Base-by-base conservation (phyloP, 805 yeast genomes). In the Komagataella pastoris region DNA sequence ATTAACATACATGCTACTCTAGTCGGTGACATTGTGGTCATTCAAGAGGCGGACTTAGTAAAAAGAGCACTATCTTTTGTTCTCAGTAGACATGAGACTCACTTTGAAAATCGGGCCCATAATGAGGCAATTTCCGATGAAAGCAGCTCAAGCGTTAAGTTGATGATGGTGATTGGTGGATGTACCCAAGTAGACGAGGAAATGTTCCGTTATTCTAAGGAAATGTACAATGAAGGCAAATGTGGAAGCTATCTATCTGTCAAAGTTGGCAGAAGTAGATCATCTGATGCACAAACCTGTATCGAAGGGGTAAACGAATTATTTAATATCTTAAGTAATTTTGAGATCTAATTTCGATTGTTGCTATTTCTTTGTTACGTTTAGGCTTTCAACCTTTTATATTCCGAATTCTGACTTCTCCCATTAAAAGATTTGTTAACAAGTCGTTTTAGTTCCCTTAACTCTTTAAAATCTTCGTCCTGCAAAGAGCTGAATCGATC, bases 1-100 rank as follows among this genome's bases (percentile, higher is more conserved):
- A 75, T 73, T 49, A 79, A 79, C 44, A 74, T 90, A 17, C 96
- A 88, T 65, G 96, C 97, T 2, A 80, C 84, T 36, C 70, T 86
- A 47, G 80, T 85, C 52, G 76, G 80, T 54, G 78, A 80, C 55
- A 77, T 81, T 47, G 82, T 89, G 6, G 79, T 84, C 48, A 81
- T 89, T 14, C 90, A 87, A 61, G 83, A 83, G 56, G 69, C 73
- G 46, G 79, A 81, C 52, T 67, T 84, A 50, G 69, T 83, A 1
- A 59, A 76, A 36, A 74, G 78, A 50, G 82, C 89, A 0, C 64
- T 84, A 47, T 69, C 75, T 7, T 79, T 76, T 56, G 65, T 85
- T 50, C 61, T 80, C 50, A 67, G 66, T 48, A 68, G 40, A 30
- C 40, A 30, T 30, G 40, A 30, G 40, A 30, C 40, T 10, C 40